Evolutionary conservation across 345 rosid species (phyloP).

Genomic region (Acer campestre): DNA sequence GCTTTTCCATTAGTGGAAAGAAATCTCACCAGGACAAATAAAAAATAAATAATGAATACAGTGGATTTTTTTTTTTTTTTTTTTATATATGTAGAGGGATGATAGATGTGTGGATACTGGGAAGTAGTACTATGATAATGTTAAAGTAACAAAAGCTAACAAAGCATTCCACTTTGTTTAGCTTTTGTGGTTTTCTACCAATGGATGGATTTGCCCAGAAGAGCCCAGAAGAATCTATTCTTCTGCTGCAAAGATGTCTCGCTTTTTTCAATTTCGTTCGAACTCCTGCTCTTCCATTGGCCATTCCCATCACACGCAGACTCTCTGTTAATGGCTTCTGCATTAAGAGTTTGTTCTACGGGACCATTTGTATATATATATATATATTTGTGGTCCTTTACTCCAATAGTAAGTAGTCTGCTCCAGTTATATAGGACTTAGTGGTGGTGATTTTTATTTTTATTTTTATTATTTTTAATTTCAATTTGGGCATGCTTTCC

Average conservation of each 20-base stretch:
- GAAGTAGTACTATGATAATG: constrained; percentile 20
- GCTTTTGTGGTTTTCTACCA: constrained; percentile 12
- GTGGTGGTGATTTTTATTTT: constrained; percentile 13
- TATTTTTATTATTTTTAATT: neutral
- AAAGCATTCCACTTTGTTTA: constrained; percentile 35
- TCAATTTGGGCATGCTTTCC: neutral
- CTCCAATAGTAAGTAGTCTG: constrained; percentile 14
- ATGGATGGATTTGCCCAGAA: constrained; percentile 30
- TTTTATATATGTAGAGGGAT: neutral
- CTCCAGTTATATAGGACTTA: constrained; percentile 20
- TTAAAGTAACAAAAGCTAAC: constrained; percentile 21
- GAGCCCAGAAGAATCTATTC: neutral
- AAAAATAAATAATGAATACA: neutral
- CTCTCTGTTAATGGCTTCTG: neutral
- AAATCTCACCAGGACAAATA: constrained; percentile 20
- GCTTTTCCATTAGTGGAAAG: constrained; percentile 43
- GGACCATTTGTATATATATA: neutral
- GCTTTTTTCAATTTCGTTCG: constrained; percentile 5
- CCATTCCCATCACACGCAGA: neutral
- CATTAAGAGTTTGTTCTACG: neutral
- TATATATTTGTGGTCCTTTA: constrained; percentile 10
- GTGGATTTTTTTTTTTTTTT: neutral
- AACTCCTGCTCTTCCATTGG: constrained; percentile 1
- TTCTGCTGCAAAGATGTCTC: constrained; percentile 19
- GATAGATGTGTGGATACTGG: neutral